Evolutionary conservation across 345 rosid genomes (phyloP).

Genomic region (Psidium guajava): DNA sequence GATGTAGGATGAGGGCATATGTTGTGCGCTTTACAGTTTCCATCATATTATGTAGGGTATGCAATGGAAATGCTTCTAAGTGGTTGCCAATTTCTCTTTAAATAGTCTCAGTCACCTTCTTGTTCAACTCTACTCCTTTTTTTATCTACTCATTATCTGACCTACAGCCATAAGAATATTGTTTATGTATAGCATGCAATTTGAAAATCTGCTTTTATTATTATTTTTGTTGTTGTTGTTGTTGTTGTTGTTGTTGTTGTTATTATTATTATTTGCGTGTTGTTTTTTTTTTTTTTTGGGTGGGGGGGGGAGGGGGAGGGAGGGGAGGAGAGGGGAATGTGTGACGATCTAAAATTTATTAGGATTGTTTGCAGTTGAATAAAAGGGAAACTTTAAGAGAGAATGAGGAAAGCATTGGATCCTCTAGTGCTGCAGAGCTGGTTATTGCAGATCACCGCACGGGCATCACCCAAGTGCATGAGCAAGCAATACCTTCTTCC

Average conservation of each 20-base stretch:
- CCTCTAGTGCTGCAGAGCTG: conserved; percentile 20
- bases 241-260: too few relatives aligned
- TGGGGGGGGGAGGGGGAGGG: not conserved
- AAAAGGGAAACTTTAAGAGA: conserved; percentile 22
- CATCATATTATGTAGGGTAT: not conserved
- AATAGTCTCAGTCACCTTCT: not conserved
- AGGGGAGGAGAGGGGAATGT: not conserved
- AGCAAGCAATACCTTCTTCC: conserved; percentile 5
- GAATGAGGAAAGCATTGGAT: conserved; percentile 15
- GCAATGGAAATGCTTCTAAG: not conserved
- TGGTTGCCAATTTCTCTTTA: not conserved
- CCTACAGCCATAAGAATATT: not conserved
- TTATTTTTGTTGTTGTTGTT: too few relatives aligned
- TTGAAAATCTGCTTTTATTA: not conserved
- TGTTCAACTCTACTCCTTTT: not conserved
- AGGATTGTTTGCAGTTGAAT: conserved; percentile 42
- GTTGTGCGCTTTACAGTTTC: not conserved
- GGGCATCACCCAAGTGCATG: conserved; percentile 9
- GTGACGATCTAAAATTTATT: conserved; percentile 6
- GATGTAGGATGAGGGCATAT: not conserved
- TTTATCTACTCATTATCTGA: not conserved
- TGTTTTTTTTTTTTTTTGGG: not conserved
- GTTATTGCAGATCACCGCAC: conserved; percentile 5
- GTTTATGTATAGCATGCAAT: not conserved
- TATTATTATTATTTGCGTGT: not conserved